Percentiles rank a stretch among this genome's conserved stretches.
Evolutionary conservation across 495 filamentous ascomycete genomes (phyloP).

Genomic region (Glutinoglossum americanum): DNA sequence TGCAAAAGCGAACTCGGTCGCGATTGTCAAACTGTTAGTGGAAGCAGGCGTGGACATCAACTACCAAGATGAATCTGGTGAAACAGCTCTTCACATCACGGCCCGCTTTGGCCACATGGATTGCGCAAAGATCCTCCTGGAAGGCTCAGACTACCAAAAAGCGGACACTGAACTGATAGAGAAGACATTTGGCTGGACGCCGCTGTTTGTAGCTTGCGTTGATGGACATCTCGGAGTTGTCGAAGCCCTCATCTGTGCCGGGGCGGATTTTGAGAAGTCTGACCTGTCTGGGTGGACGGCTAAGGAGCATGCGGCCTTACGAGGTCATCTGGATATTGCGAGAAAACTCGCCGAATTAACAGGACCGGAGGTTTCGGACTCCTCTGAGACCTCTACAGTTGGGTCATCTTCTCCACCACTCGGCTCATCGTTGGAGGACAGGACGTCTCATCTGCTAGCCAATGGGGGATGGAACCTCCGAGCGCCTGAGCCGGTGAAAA

Average conservation of each 20-base stretch:
- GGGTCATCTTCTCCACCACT: conserved; percentile 19
- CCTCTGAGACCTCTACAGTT: conserved; percentile 15
- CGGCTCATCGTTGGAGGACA: conserved; percentile 30
- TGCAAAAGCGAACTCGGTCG: conserved; percentile 59
- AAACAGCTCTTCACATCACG: conserved; percentile 80
- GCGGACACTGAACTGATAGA: conserved; percentile 60
- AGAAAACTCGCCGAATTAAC: conserved; percentile 35
- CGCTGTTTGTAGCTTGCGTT: conserved; percentile 75
- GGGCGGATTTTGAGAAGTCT: conserved; percentile 44
- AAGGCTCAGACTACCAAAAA: conserved; percentile 44
- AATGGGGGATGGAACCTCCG: conserved; percentile 21
- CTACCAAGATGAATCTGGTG: conserved; percentile 81
- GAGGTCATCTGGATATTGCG: conserved; percentile 69
- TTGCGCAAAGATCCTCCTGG: conserved; percentile 54
- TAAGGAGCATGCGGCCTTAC: conserved; percentile 74
- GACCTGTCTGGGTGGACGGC: conserved; percentile 91
- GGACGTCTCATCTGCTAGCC: conserved; percentile 24
- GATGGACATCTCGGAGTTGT: conserved; percentile 58
- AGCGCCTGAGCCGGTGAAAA: conserved; percentile 57
- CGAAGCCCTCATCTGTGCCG: conserved; percentile 47
- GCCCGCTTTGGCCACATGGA: conserved; percentile 69
- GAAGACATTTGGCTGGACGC: conserved; percentile 79
- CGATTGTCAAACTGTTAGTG: conserved; percentile 69
- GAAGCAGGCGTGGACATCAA: conserved; percentile 86
- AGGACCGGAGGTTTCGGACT: conserved; percentile 17